These are phyloP conservation scores for Sphaerulina musiva DNA, from an alignment of 2,329 filamentous ascomycete genomes.

Conservation along the genomic window DNA sequence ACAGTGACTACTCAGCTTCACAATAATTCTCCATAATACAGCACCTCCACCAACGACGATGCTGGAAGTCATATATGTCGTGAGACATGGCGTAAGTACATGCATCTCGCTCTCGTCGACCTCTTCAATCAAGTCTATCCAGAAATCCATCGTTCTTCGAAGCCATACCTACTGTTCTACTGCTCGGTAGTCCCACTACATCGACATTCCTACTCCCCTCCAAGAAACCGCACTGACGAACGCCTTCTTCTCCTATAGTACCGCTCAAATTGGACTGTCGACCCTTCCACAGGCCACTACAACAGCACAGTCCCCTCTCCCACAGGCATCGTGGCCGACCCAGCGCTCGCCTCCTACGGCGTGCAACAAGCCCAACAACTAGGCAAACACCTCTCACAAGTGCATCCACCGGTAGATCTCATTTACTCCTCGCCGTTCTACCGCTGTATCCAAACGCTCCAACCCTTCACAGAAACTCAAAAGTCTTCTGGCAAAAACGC, in stretches of 20 bases:
- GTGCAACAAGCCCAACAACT: slow-evolving; percentile 77
- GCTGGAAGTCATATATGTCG: slow-evolving; percentile 46
- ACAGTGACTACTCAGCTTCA: neutral
- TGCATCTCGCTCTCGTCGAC: neutral
- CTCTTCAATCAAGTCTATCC: neutral
- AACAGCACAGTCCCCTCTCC: slow-evolving; percentile 66
- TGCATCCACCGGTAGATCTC: slow-evolving; percentile 62
- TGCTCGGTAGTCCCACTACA: too few relatives aligned
- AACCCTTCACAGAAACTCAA: slow-evolving; percentile 57
- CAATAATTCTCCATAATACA: neutral
- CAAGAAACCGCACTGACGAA: neutral
- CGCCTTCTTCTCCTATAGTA: slow-evolving; percentile 52
- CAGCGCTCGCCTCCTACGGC: slow-evolving; percentile 78
- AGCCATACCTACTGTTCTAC: too few relatives aligned
- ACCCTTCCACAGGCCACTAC: slow-evolving; percentile 74
- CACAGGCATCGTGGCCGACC: slow-evolving; percentile 82
- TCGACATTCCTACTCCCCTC: neutral
- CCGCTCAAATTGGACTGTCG: slow-evolving; percentile 81
- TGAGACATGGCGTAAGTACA: slow-evolving; percentile 46
- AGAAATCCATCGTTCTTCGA: too few relatives aligned
- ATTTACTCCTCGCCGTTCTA: slow-evolving; percentile 86
- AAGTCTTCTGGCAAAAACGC: slow-evolving; percentile 23
- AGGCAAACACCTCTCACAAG: slow-evolving; percentile 54
- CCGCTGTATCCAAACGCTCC: slow-evolving; percentile 76
- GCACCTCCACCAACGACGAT: slow-evolving; percentile 20